phyloP scores from a whole-genome alignment of 805 yeast species.

The Myxozyma monticola region DNA sequence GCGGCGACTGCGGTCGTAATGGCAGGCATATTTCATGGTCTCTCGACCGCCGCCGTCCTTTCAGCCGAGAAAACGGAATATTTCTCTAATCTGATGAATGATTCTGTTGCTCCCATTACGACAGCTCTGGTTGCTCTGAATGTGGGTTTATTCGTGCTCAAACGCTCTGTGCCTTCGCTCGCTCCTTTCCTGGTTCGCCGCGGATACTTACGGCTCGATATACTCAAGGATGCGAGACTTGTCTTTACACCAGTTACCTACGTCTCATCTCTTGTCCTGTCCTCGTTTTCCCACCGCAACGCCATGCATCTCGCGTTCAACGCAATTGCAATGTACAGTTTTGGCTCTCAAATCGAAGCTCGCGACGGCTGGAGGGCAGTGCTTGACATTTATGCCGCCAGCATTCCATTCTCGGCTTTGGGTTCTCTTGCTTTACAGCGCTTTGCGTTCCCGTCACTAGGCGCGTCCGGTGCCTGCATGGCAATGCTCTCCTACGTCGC shows the following conservation, averaged over 20 bases:
- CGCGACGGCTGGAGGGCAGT: constrained; percentile 12
- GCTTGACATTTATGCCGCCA: constrained; percentile 14
- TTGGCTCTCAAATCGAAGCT: constrained; percentile 20
- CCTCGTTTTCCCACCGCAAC: constrained; percentile 26
- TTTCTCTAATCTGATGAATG: neutral
- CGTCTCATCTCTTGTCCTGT: constrained; percentile 8
- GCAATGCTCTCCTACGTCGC: constrained; percentile 25
- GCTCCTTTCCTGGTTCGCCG: constrained; percentile 17
- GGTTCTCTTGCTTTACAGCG: constrained; percentile 14
- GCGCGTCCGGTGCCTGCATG: constrained; percentile 28
- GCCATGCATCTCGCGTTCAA: constrained; percentile 17
- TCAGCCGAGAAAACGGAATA: neutral
- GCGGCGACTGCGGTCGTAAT: constrained; percentile 6
- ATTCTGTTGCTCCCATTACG: constrained; percentile 21
- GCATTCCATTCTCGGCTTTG: constrained; percentile 12
- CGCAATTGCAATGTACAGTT: constrained; percentile 17
- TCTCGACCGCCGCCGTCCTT: neutral
- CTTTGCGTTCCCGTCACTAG: constrained; percentile 18
- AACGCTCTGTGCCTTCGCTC: constrained; percentile 11
- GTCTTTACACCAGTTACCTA: constrained; percentile 11
- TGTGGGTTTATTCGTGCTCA: constrained; percentile 15
- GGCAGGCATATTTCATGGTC: neutral
- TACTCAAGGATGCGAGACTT: constrained; percentile 1
- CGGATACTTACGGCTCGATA: constrained; percentile 23
- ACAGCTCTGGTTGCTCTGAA: constrained; percentile 9